Conservation (phyloP, 345 rosid genomes). For the Microthlaspi erraticum region DNA sequence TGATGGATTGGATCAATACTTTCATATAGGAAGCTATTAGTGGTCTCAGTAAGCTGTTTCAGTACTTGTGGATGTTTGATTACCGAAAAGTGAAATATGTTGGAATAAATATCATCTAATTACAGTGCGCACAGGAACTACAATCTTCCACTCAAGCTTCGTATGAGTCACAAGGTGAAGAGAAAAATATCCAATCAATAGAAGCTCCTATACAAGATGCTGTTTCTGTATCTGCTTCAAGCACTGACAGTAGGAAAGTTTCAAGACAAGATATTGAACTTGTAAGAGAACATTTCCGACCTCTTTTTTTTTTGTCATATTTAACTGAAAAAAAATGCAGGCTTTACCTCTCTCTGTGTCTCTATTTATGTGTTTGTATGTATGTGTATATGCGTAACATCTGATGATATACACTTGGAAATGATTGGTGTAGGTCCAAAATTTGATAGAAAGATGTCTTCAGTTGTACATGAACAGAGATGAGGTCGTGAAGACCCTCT, state of each 20-base stretch:
- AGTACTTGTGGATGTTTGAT: slow-evolving; percentile 2
- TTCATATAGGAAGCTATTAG: background rate
- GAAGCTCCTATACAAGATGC: slow-evolving; percentile 80
- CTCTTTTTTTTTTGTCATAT: slow-evolving; percentile 7
- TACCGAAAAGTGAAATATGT: background rate
- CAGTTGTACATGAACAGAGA: slow-evolving; percentile 60
- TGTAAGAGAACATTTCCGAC: slow-evolving; percentile 45
- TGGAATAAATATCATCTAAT: slow-evolving; percentile 20
- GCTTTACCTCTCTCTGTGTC: slow-evolving; percentile 4
- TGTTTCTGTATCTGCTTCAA: slow-evolving; percentile 88
- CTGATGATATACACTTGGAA: slow-evolving; percentile 24
- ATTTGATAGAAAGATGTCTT: slow-evolving; percentile 65
- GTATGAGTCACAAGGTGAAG: slow-evolving; percentile 80
- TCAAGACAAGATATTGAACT: slow-evolving; percentile 97
- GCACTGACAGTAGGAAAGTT: slow-evolving; percentile 85
- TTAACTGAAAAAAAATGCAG: slow-evolving; percentile 11
- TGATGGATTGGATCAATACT: slow-evolving; percentile 9
- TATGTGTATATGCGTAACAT: slow-evolving; percentile 15
- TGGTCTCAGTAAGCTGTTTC: slow-evolving; percentile 3
- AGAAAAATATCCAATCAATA: slow-evolving; percentile 63
- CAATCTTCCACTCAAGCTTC: slow-evolving; percentile 75
- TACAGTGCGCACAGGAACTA: slow-evolving; percentile 67
- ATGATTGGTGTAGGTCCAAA: slow-evolving; percentile 52
- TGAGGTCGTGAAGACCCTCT: slow-evolving; percentile 53
- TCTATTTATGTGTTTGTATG: background rate